phyloP scores from a whole-genome alignment of 306 rosid species.

The Dalbergia oliveri region DNA sequence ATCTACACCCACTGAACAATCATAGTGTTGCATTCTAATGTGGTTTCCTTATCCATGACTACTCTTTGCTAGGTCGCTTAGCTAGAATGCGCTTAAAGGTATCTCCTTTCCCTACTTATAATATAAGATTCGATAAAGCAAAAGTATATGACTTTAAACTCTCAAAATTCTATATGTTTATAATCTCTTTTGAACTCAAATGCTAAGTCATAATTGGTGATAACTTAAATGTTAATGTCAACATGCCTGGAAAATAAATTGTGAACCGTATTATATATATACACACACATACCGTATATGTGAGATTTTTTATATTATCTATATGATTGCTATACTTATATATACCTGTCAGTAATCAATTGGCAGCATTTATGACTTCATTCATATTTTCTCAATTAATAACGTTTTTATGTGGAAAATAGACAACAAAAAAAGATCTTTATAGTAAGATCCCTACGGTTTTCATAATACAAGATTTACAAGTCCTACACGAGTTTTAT shows the following conservation, averaged over 20 bases:
- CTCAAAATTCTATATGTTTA: neutral
- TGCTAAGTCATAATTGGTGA: neutral
- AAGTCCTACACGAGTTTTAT: no score
- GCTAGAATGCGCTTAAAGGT: constrained; percentile 4
- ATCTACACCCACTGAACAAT: neutral
- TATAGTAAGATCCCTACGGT: neutral
- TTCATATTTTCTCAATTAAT: neutral
- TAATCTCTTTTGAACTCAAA: neutral
- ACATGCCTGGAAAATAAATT: neutral
- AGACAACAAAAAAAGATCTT: neutral
- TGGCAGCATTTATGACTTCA: neutral
- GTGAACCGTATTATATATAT: neutral
- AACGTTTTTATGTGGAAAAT: neutral
- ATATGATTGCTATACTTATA: neutral
- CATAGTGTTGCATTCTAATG: neutral
- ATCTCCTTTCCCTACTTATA: neutral
- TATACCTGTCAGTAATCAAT: neutral
- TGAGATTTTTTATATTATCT: neutral
- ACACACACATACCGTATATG: no score
- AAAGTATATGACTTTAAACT: constrained; percentile 4
- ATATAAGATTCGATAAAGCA: neutral
- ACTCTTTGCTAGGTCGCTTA: neutral
- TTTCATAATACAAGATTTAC: neutral
- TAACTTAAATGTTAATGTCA: neutral
- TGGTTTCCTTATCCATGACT: neutral